Percentiles rank a stretch among this genome's conserved stretches.
These are phyloP conservation scores for Saprolegnia parasitica DNA, from an alignment of 352 stramenopile genomes.

Conservation along the genomic window DNA sequence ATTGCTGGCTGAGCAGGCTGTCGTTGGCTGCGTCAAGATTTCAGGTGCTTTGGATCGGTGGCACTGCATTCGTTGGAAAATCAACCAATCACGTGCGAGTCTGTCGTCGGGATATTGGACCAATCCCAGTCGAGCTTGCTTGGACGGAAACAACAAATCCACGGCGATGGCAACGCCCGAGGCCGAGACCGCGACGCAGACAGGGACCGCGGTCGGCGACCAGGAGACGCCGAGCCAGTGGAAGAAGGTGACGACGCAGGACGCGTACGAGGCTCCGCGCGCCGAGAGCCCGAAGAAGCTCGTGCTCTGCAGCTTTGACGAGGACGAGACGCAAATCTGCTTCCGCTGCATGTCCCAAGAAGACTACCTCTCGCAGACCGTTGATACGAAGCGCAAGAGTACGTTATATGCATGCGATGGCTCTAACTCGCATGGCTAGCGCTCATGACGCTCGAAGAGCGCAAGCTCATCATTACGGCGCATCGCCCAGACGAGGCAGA, in stretches of 20 bases:
- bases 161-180: not conserved
- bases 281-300: conserved; percentile 33
- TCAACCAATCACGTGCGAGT: too few species aligned
- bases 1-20: too few species aligned
- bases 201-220: conserved; percentile 50
- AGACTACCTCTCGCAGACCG: conserved; percentile 22
- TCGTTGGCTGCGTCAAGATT: too few species aligned
- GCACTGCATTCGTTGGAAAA: too few species aligned
- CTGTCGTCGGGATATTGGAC: not conserved
- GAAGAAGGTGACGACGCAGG: conserved; percentile 37
- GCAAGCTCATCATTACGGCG: not conserved
- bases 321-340: conserved; percentile 78
- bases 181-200: not conserved
- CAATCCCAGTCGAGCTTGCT: not conserved
- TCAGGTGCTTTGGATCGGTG: too few species aligned
- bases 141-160: conserved; percentile 1
- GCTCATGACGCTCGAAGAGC: conserved; percentile 37
- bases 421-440: conserved; percentile 24
- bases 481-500: not conserved
- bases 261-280: conserved; percentile 29
- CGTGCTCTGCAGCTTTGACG: conserved; percentile 38
- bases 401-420: conserved; percentile 11
- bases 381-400: conserved; percentile 43
- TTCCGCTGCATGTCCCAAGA: conserved; percentile 58
- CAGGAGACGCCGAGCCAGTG: conserved; percentile 49